Conservation (phyloP, 495 filamentous ascomycete genomes). For the Entonaema liquescens region DNA sequence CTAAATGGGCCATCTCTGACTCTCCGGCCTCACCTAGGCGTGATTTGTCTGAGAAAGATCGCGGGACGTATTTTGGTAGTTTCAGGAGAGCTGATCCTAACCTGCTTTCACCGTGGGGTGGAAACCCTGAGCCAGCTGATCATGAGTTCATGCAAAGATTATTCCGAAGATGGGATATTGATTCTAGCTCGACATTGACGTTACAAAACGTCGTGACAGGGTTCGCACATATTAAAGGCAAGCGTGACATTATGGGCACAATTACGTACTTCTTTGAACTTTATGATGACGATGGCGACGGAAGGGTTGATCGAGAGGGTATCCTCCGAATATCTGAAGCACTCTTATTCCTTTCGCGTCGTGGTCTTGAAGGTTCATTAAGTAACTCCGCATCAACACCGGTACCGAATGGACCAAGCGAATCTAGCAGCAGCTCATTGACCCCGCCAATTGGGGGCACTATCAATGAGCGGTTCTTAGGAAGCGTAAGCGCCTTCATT, state of each 20-base stretch:
- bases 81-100: constrained; percentile 47
- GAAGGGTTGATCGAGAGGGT: constrained; percentile 94
- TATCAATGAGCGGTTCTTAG: constrained; percentile 81
- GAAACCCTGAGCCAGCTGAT: constrained; percentile 82
- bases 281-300: constrained; percentile 91
- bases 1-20: constrained; percentile 91
- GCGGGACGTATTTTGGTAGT: constrained; percentile 62
- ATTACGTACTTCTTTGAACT: constrained; percentile 98
- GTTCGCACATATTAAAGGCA: constrained; percentile 88
- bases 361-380: constrained; percentile 79
- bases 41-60: constrained; percentile 63
- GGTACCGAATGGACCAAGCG: constrained; percentile 48
- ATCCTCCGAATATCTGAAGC: constrained; percentile 95
- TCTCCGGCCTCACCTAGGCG: constrained; percentile 64
- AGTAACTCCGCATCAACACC: constrained; percentile 58
- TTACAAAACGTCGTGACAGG: constrained; percentile 92
- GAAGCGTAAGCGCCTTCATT: constrained; percentile 94
- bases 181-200: constrained; percentile 76
- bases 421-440: constrained; percentile 36
- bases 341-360: constrained; percentile 86
- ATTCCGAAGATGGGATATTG: constrained; percentile 86
- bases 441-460: constrained; percentile 53
- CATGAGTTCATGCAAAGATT: constrained; percentile 94
- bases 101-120: constrained; percentile 74
- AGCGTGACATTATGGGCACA: constrained; percentile 92